These are phyloP conservation scores for Pythium utonaiense DNA, from an alignment of 352 stramenopile genomes.

Conservation along the genomic window DNA sequence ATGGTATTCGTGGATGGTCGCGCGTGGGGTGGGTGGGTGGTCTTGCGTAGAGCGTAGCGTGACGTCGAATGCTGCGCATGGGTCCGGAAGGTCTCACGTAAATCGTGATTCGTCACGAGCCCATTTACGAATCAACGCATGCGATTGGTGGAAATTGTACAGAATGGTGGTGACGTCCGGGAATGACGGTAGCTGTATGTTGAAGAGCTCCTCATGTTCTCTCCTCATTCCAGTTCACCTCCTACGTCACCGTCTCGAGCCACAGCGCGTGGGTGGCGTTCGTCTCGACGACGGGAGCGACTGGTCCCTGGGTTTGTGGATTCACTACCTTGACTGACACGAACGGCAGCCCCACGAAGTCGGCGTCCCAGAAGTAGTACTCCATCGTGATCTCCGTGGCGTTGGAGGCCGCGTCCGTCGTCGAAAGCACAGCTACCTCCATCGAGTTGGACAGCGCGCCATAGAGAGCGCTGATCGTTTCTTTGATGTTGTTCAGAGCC, in stretches of 20 bases:
- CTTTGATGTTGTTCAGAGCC: neutral
- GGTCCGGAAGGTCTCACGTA: neutral
- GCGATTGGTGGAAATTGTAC: constrained; percentile 6
- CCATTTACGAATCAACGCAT: constrained; percentile 20
- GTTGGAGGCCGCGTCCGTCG: neutral
- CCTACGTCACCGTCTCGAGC: no score
- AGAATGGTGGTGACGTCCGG: neutral
- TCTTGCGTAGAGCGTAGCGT: neutral
- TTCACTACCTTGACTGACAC: constrained; percentile 6
- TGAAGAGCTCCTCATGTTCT: neutral
- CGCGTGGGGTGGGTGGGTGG: neutral
- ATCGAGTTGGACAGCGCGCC: neutral
- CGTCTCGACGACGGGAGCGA: constrained; percentile 5
- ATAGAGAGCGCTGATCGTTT: constrained; percentile 12
- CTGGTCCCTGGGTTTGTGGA: neutral
- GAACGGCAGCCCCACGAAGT: constrained; percentile 14
- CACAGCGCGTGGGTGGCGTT: neutral
- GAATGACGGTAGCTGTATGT: neutral
- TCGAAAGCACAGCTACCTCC: constrained; percentile 1
- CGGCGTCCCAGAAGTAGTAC: constrained; percentile 19
- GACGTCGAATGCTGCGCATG: constrained; percentile 4
- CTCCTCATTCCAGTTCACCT: no score
- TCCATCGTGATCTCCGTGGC: constrained; percentile 5
- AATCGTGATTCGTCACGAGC: constrained; percentile 15
- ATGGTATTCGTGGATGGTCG: no score